Percentiles rank a stretch among this genome's conserved stretches.
These are phyloP conservation scores for Astrephomene gubernaculifera DNA, from an alignment of 139 green algal genomes.

Conservation along the genomic window DNA sequence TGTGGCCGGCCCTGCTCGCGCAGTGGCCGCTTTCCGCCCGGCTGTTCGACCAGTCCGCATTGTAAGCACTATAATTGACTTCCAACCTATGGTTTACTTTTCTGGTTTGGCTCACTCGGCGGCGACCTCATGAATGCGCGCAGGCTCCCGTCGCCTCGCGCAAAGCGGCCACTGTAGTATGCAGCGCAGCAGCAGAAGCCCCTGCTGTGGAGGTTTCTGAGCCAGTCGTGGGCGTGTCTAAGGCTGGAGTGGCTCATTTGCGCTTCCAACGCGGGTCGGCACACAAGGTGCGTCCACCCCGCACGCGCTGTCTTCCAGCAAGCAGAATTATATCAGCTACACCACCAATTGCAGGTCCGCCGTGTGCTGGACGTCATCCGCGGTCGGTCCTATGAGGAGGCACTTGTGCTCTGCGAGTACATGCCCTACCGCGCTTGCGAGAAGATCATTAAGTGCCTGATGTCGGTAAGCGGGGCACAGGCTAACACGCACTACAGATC, in stretches of 20 bases:
- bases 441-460: constrained; percentile 77
- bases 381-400: constrained; percentile 93
- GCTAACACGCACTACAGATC: too few relatives aligned
- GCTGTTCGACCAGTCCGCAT: constrained; percentile 33
- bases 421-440: constrained; percentile 92
- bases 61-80: constrained; percentile 25
- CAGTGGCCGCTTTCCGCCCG: constrained; percentile 37
- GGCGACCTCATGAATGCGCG: constrained; percentile 13
- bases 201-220: constrained; percentile 32
- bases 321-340: too few relatives aligned
- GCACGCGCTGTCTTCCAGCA: too few relatives aligned
- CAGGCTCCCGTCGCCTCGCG: constrained; percentile 56
- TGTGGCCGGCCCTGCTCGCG: constrained; percentile 4
- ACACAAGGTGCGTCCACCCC: constrained; percentile 77
- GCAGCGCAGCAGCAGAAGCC: constrained; percentile 59
- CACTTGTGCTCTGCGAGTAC: constrained; percentile 94
- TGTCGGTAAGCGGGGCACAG: constrained; percentile 70
- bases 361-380: constrained; percentile 94
- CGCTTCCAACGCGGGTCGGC: constrained; percentile 74
- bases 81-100: too few relatives aligned
- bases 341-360: constrained; percentile 88
- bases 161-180: constrained; percentile 41
- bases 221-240: constrained; percentile 25
- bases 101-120: neutral
- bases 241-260: constrained; percentile 69